These are phyloP conservation scores for Ochromonadaceae sp. DNA, from an alignment of 352 stramenopile genomes.

Conservation along the genomic window DNA sequence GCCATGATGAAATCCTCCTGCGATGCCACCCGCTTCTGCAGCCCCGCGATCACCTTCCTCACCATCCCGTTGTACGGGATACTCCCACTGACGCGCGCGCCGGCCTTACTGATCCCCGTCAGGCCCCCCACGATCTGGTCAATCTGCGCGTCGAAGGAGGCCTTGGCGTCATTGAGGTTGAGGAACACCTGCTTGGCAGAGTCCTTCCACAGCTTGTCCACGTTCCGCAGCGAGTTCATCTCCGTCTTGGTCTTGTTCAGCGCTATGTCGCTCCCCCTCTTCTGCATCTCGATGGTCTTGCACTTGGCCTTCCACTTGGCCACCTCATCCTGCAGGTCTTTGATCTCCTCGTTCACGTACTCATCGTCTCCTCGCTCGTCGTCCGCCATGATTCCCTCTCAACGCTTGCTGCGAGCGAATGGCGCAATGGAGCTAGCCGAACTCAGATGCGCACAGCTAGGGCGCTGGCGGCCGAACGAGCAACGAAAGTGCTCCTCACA, in stretches of 20 bases:
- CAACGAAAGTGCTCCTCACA: no score
- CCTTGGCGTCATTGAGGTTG: background rate
- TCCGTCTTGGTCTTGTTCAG: constrained; percentile 16
- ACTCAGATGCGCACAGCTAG: no score
- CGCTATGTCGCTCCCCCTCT: background rate
- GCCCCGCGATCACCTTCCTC: background rate
- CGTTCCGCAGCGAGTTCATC: background rate
- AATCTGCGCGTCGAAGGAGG: background rate
- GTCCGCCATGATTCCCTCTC: no score
- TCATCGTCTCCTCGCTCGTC: background rate
- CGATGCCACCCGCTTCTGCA: background rate
- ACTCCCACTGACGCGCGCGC: background rate
- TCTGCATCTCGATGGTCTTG: constrained; percentile 10
- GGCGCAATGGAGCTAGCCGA: no score
- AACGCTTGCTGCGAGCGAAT: no score
- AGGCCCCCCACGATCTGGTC: background rate
- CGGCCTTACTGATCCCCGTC: background rate
- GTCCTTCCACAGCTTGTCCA: constrained; percentile 10
- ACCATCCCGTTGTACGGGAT: background rate
- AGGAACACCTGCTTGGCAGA: background rate
- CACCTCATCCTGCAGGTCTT: background rate
- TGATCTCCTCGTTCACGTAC: background rate
- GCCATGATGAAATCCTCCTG: constrained; percentile 8
- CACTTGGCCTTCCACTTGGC: background rate
- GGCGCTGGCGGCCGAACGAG: no score